Conservation (phyloP, 1,284 basidiomycete genomes). For the Pisolithus thermaeus region DNA sequence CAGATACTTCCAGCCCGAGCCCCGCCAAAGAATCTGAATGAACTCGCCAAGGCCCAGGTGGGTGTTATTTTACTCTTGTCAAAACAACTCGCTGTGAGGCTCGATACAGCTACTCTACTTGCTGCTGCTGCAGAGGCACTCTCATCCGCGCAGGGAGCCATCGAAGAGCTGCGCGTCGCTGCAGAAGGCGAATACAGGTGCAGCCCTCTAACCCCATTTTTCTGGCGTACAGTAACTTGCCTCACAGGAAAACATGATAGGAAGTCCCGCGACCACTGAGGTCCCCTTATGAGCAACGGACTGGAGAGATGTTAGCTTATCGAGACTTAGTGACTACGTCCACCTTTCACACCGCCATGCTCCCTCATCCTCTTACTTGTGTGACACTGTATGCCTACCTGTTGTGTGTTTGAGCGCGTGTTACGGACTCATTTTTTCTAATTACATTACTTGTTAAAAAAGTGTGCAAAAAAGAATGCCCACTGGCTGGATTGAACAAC, state of each 20-base stretch:
- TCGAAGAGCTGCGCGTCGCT: slow-evolving; percentile 84
- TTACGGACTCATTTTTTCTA: neutral
- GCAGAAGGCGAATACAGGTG: slow-evolving; percentile 92
- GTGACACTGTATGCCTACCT: neutral
- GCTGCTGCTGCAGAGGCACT: slow-evolving; percentile 83
- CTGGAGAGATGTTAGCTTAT: neutral
- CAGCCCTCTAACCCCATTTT: neutral
- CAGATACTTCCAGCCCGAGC: slow-evolving; percentile 70
- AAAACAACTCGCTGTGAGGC: neutral
- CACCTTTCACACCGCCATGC: neutral
- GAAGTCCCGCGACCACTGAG: slow-evolving; percentile 80
- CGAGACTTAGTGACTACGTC: neutral
- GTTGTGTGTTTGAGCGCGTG: neutral
- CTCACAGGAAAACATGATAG: slow-evolving; percentile 32
- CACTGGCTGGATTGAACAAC: slow-evolving; percentile 52
- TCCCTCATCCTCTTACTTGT: neutral
- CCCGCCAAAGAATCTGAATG: slow-evolving; percentile 89
- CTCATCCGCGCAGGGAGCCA: slow-evolving; percentile 77
- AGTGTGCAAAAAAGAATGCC: slow-evolving; percentile 27
- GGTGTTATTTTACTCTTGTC: neutral
- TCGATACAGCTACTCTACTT: slow-evolving; percentile 68
- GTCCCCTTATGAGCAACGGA: slow-evolving; percentile 18
- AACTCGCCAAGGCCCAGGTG: slow-evolving; percentile 85
- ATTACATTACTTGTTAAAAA: neutral
- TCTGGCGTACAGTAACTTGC: neutral